Evolutionary conservation across 1,284 basidiomycete species (phyloP), one percentile per base, ranked within the genome.

Genomic region (Porphyrellus sp.): DNA sequence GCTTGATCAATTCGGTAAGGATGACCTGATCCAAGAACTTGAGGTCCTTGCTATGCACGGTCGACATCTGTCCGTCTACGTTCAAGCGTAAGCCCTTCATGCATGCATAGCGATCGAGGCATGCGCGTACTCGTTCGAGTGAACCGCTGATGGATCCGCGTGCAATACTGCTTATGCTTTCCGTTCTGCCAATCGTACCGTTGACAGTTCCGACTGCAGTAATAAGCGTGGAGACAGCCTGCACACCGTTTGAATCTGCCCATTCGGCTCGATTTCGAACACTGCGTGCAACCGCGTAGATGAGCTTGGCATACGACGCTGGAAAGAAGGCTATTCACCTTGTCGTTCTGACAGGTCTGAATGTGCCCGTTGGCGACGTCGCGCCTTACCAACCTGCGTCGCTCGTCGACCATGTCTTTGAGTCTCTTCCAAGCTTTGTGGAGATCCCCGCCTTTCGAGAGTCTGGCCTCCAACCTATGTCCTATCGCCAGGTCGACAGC

Each of bases 291-390:
- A 38, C 13, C 6, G 12, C 5, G 6, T 5, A 18, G 7, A 25
- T 62, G 34, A 66, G 27, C 42, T 37, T 3, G 16, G 5, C 2
- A 15, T 25, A 35, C 4, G 5, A 16, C 24, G 8, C n/a, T 31
- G 9, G n/a, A 34, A 16, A 35, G 20, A 12, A 18, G 2, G 27
- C 4, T 5, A 18, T 33, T 56, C 13, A 57, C 64, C 53, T 45
- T 49, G 8, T 63, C 56, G 28, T 68, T 69, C 35, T 69, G 63
- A 38, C 65, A 66, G 15, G 58, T 59, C 18, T 68, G 64, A 16
- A 69, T 52, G 30, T 65, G 57, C 8, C 54, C 46, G 6, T 58
- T 49, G n/a, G 57, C 51, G 13, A 54, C 24, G 39, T 54, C 63
- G 8, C 51, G 60, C 8, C 46, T 56, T 15, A 67, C 47, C 35